phyloP scores from a whole-genome alignment of 2,329 filamentous ascomycete genomes.

The Leptographium flavum region DNA sequence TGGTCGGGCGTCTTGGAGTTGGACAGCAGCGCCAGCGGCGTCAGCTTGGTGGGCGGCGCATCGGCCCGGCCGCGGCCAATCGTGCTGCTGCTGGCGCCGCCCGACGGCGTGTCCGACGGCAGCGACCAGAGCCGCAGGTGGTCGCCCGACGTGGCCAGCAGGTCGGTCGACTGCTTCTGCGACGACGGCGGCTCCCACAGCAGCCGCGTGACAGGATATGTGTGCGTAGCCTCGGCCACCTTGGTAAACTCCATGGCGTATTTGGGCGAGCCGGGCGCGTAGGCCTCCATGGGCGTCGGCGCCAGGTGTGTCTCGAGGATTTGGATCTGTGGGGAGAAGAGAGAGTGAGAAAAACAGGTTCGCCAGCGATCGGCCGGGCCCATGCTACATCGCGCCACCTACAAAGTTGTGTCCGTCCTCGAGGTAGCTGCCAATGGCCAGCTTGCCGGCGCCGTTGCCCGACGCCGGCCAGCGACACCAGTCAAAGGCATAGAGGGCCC shows the following conservation, averaged over 20 bases:
- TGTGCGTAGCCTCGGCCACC: conserved; percentile 71
- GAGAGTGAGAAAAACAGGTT: conserved; percentile 6
- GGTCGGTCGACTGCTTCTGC: conserved; percentile 87
- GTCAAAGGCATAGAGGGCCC: conserved; percentile 92
- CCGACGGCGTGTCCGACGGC: conserved; percentile 49
- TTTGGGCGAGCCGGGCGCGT: conserved; percentile 54
- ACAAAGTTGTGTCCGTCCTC: conserved; percentile 99
- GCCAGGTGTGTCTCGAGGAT: conserved; percentile 79
- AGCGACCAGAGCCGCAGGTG: conserved; percentile 90
- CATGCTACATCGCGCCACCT: conserved; percentile 21
- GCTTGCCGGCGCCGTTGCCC: conserved; percentile 69
- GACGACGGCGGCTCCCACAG: conserved; percentile 85
- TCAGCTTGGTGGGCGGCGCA: conserved; percentile 60
- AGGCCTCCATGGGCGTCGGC: conserved; percentile 54
- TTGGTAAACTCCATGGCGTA: conserved; percentile 82
- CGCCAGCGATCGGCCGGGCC: no score
- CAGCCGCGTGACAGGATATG: no score
- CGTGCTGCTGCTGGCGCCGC: conserved; percentile 38
- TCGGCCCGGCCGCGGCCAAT: conserved; percentile 24
- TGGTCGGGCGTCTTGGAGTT: conserved; percentile 98
- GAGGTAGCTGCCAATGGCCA: conserved; percentile 89
- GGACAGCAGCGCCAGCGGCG: conserved; percentile 79
- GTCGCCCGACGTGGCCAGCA: conserved; percentile 88
- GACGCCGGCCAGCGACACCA: conserved; percentile 98
- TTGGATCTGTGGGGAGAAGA: conserved; percentile 57